Evolutionary conservation across 1,284 basidiomycete species (phyloP), one percentile per base, ranked within the genome.

Genomic region (Ceratobasidium sp.): DNA sequence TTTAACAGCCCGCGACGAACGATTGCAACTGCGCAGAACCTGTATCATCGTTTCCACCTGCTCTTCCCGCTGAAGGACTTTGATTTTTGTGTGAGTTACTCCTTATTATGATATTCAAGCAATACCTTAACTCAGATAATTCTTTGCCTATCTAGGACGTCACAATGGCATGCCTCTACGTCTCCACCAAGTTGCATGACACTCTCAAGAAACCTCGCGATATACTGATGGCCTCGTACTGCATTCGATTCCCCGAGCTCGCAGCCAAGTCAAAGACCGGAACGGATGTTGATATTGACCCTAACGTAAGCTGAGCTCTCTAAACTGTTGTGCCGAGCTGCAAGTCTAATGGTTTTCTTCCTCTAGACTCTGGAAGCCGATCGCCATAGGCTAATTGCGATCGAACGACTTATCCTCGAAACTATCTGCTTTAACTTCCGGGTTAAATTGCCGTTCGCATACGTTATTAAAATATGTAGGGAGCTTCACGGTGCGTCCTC

Each of bases 371-470:
- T 98, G 22, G 97, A 99, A 81, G 88, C 89, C 50, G 97, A 99
- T 79, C 87, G 95, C 7, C 90, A 92, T 76, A 87, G 91, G 33
- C 86, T 99, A 4, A 85, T 99, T 29, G 90, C 91, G 0, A 90
- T 99, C 48, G 98, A 99, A 82, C 87, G 97, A 24, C 85, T 98
- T 59, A 91, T 99, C 22, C 85, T 99, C 24, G 97, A 99, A 82
- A 96, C 93, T 0, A 91, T 99, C 65, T 98, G 95, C 82, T 99
- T 98, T 87, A 97, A 98, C 80, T 99, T 99, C 81, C 94, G 93
- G 0, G 90, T 92, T 4, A 87, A 89, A 56, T 89, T 94, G 85
- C 88, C 92, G 9, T 96, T 95, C 79, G 91, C 93, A 0, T 96
- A 96, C 81, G 93, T 97, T 45, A 92, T 98, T 81, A 97, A 97